Evolutionary conservation across 257 asterid genomes (phyloP), one percentile per base, ranked within the genome.

Genomic region (Penstemon eatonii): DNA sequence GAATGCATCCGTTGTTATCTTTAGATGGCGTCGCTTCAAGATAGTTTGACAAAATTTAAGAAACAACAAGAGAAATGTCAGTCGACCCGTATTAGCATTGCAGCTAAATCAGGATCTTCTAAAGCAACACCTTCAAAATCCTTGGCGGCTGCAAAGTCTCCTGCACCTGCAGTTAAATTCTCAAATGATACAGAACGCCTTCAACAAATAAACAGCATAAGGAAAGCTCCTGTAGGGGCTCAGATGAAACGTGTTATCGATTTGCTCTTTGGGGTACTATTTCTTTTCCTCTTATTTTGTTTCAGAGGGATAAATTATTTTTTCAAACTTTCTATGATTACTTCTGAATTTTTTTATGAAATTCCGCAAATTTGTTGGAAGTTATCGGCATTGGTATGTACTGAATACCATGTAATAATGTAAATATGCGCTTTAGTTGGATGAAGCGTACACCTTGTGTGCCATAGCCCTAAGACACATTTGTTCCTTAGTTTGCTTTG

Each of bases 141-240:
- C 57, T 56, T 62, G 54, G 84, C 66, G 5, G 80, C 59, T 79
- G 81, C 75, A 43, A 89, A 87, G 75, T 71, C 95, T 76, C 74
- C 84, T 70, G 87, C 83, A 41, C 52, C 86, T 54, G 80, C 83
- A 33, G 76, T 85, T 73, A 91, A 91, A 76, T 94, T 94, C 81
- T 94, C 97, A 3, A 85, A 82, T 67, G 92, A 89, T 67, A 91
- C 95, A 1, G 93, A 84, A 62, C 84, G 95, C 45, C 97, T 94
- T 73, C 97, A 89, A 69, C 87, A 84, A 55, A 91, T 91, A 68
- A 85, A 91, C 75, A 94, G 91, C 84, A 87, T 94, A 66, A 82
- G 97, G 81, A 94, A 94, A 80, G 91, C 87, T 76, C 97, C 99
- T 45, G 96, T 84, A 0, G 96, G 99, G 63, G 86, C 96, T 69